phyloP scores from a whole-genome alignment of 345 rosid genomes.

The Triadica sebifera region DNA sequence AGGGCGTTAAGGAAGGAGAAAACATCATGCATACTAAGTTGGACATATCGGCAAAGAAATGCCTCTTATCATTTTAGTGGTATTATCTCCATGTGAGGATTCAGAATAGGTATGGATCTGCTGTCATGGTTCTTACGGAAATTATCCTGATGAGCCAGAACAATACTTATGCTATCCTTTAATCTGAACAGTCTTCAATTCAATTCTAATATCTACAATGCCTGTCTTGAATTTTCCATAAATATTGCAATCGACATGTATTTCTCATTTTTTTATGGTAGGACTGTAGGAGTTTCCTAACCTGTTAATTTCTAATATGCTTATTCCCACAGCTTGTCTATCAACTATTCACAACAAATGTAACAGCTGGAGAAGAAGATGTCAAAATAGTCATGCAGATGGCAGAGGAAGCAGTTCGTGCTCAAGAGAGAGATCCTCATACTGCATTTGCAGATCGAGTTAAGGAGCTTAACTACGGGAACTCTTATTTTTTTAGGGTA shows the following conservation, averaged over 20 bases:
- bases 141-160: neutral
- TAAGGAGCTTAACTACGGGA: constrained; percentile 84
- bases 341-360: constrained; percentile 71
- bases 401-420: constrained; percentile 84
- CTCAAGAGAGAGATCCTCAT: constrained; percentile 90
- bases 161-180: neutral
- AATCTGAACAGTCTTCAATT: neutral
- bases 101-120: neutral
- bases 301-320: constrained; percentile 4
- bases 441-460: constrained; percentile 80
- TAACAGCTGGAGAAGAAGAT: constrained; percentile 82
- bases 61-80: neutral
- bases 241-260: neutral
- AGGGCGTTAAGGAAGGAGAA: neutral
- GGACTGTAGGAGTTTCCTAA: neutral
- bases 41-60: neutral
- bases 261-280: neutral
- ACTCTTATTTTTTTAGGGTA: constrained; percentile 90
- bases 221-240: neutral
- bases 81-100: neutral
- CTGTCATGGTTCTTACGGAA: neutral
- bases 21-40: neutral
- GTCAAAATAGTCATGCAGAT: constrained; percentile 87
- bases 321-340: constrained; percentile 70
- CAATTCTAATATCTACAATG: neutral